These are phyloP conservation scores for Septoria linicola DNA, from an alignment of 2,329 filamentous ascomycete species.

Conservation along the genomic window DNA sequence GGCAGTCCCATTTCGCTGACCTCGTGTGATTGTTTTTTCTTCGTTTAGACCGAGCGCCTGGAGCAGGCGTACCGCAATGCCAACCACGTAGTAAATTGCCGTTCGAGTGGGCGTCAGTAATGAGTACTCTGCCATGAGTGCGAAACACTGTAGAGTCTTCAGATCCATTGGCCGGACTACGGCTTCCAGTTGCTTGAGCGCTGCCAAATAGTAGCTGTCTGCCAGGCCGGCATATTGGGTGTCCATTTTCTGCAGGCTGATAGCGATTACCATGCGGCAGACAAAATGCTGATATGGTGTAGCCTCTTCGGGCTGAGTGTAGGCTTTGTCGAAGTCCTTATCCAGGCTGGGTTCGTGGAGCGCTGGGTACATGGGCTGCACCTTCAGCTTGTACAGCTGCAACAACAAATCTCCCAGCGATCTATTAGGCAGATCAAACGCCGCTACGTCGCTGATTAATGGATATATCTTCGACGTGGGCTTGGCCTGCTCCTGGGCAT, in stretches of 20 bases:
- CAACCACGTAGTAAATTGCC: constrained; percentile 89
- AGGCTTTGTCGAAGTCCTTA: constrained; percentile 76
- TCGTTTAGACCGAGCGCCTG: constrained; percentile 86
- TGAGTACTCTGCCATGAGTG: constrained; percentile 86
- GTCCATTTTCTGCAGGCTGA: constrained; percentile 89
- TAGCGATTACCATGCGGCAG: constrained; percentile 86
- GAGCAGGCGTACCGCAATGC: constrained; percentile 80
- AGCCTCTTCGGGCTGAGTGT: constrained; percentile 55
- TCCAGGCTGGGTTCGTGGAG: constrained; percentile 80
- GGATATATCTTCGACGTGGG: constrained; percentile 80
- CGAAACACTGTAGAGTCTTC: constrained; percentile 84
- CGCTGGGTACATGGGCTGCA: constrained; percentile 82
- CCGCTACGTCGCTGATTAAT: constrained; percentile 81
- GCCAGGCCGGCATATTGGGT: constrained; percentile 87
- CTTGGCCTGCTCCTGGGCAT: constrained; percentile 63
- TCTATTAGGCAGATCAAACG: constrained; percentile 70
- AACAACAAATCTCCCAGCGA: constrained; percentile 75
- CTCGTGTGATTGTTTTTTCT: constrained; percentile 77
- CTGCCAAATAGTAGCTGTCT: constrained; percentile 91
- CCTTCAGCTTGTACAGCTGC: constrained; percentile 83
- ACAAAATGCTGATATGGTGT: constrained; percentile 82
- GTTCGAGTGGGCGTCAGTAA: constrained; percentile 87
- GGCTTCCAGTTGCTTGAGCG: constrained; percentile 78
- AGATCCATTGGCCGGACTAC: constrained; percentile 86
- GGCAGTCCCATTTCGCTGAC: constrained; percentile 58